These are phyloP conservation scores for Bruguiera sexangula DNA, from an alignment of 345 rosid genomes.

Conservation along the genomic window DNA sequence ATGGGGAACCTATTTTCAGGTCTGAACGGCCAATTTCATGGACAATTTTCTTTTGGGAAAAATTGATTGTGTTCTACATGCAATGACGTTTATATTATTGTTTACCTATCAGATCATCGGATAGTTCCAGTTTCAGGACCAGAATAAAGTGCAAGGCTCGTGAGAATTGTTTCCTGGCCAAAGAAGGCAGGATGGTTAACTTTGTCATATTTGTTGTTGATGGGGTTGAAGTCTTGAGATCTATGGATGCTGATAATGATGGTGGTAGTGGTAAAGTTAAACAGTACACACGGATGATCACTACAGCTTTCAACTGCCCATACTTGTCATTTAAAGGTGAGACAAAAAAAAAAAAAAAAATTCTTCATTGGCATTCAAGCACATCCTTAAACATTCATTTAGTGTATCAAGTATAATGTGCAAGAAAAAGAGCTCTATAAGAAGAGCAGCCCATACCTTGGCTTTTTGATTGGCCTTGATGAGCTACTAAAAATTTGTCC, in stretches of 20 bases:
- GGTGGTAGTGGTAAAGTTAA: slow-evolving; percentile 16
- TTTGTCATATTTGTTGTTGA: slow-evolving; percentile 63
- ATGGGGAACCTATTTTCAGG: slow-evolving; percentile 61
- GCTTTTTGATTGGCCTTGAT: too few species aligned
- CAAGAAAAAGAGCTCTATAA: too few species aligned
- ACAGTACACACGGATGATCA: slow-evolving; percentile 35
- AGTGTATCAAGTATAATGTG: neutral
- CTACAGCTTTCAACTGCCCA: slow-evolving; percentile 46
- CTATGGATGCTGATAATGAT: slow-evolving; percentile 33
- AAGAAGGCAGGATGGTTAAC: slow-evolving; percentile 47
- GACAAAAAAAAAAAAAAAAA: neutral
- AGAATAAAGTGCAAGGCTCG: slow-evolving; percentile 43
- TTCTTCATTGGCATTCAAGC: slow-evolving; percentile 2
- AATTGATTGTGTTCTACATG: neutral
- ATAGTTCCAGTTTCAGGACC: slow-evolving; percentile 38
- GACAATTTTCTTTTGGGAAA: neutral
- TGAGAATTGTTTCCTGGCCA: slow-evolving; percentile 21
- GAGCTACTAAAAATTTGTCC: neutral
- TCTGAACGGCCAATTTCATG: slow-evolving; percentile 20
- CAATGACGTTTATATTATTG: slow-evolving; percentile 10
- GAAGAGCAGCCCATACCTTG: too few species aligned
- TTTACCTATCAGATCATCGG: slow-evolving; percentile 50
- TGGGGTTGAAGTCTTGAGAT: slow-evolving; percentile 53
- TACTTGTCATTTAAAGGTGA: slow-evolving; percentile 71
- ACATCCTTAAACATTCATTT: neutral